A percentile compares a stretch with the other conserved stretches of the same genome.
phyloP scores from a whole-genome alignment of 805 yeast genomes.

The Saccharomycopsis malanga region DNA sequence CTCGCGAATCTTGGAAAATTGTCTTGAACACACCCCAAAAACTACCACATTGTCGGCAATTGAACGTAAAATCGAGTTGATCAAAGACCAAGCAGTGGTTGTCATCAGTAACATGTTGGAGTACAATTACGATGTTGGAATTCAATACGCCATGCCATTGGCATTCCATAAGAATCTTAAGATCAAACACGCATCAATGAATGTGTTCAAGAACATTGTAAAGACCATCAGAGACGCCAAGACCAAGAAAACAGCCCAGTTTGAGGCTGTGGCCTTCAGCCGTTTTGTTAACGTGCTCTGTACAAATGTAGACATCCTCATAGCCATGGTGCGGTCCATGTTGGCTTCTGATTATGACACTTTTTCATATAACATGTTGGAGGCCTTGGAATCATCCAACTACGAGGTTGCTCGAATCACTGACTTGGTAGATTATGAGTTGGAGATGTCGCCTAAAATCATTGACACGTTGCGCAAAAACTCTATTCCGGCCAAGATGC shows the following conservation, averaged over 20 bases:
- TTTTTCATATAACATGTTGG: constrained; percentile 11
- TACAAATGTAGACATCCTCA: constrained; percentile 36
- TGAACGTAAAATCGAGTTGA: constrained; percentile 47
- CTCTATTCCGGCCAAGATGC: constrained; percentile 71
- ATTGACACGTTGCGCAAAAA: constrained; percentile 63
- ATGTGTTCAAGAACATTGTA: constrained; percentile 67
- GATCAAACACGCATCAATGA: constrained; percentile 65
- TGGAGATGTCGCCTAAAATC: constrained; percentile 15
- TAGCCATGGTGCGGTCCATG: constrained; percentile 29
- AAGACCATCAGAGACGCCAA: constrained; percentile 27
- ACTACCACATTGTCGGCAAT: constrained; percentile 22
- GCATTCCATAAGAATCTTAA: constrained; percentile 65
- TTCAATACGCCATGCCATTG: constrained; percentile 67
- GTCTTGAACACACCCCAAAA: constrained; percentile 21
- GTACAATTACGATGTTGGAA: constrained; percentile 70
- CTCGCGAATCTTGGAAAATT: constrained; percentile 40
- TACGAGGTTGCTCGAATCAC: constrained; percentile 11
- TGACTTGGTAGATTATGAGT: constrained; percentile 22
- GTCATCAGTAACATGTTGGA: constrained; percentile 64
- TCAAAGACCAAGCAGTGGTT: constrained; percentile 57
- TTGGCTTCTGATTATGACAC: constrained; percentile 12
- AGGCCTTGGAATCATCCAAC: constrained; percentile 8
- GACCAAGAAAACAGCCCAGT: constrained; percentile 22
- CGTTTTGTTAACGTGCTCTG: constrained; percentile 29
- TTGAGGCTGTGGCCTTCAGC: constrained; percentile 26